These are phyloP conservation scores for Lentinus brumalis DNA, from an alignment of 768 basidiomycete genomes.

Conservation along the genomic window DNA sequence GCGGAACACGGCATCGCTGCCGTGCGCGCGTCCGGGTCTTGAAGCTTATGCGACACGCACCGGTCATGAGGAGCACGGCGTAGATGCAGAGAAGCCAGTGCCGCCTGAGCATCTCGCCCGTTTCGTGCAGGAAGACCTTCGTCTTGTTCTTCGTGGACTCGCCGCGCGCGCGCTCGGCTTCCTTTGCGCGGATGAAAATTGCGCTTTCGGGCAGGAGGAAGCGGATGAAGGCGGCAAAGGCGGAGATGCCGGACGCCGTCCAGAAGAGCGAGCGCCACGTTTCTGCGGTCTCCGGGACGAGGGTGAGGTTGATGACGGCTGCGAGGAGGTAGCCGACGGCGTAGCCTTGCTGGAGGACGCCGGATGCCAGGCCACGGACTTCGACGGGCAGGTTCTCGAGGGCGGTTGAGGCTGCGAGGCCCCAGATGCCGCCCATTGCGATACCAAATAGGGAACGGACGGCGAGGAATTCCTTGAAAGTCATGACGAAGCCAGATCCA, in stretches of 20 bases:
- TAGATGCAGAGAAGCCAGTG: conserved; percentile 89
- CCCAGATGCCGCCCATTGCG: conserved; percentile 91
- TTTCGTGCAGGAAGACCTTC: conserved; percentile 71
- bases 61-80: conserved; percentile 79
- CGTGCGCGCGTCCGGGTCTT: not conserved
- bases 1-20: not conserved
- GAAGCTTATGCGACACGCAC: conserved; percentile 22
- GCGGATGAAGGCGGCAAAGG: conserved; percentile 69
- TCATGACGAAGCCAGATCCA: conserved; percentile 78
- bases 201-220: conserved; percentile 75
- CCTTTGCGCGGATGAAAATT: conserved; percentile 68
- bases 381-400: conserved; percentile 90
- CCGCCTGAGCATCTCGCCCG: conserved; percentile 70
- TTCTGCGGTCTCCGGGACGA: conserved; percentile 41
- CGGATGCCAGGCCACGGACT: conserved; percentile 81
- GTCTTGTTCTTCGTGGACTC: conserved; percentile 52
- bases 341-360: conserved; percentile 88
- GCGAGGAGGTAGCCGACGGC: conserved; percentile 85
- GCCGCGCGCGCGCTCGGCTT: conserved; percentile 47
- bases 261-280: conserved; percentile 84
- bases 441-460: conserved; percentile 84
- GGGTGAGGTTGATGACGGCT: conserved; percentile 75
- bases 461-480: conserved; percentile 77
- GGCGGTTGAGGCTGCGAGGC: conserved; percentile 75
- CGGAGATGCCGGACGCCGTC: conserved; percentile 68